Evolutionary conservation across 306 rosid species (phyloP).

Genomic region (Trifolium dubium): DNA sequence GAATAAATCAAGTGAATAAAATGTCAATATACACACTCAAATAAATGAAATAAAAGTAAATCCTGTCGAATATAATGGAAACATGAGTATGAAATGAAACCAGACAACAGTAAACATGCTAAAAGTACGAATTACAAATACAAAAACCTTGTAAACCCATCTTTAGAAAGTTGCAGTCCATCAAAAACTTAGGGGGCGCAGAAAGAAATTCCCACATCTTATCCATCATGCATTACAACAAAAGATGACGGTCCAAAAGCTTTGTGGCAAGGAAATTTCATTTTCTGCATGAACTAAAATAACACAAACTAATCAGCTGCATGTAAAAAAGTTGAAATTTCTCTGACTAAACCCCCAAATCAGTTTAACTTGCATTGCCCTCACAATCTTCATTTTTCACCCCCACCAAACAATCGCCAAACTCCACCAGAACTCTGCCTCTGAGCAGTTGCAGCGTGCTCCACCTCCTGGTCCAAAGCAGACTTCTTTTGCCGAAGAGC

Average conservation of each 20-base stretch:
- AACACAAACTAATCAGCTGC: constrained; percentile 34
- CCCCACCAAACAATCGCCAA: constrained; percentile 81
- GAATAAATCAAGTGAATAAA: constrained; percentile 2
- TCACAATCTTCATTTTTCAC: constrained; percentile 37
- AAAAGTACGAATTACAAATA: constrained; percentile 30
- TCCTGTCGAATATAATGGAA: constrained; percentile 30
- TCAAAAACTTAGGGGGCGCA: constrained; percentile 27
- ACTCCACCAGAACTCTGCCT: constrained; percentile 86
- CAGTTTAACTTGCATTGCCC: constrained; percentile 33
- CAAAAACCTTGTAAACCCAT: constrained; percentile 34
- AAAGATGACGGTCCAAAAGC: constrained; percentile 31
- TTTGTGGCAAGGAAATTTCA: constrained; percentile 34
- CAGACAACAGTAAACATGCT: constrained; percentile 24
- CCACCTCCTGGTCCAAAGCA: constrained; percentile 71
- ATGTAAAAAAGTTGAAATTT: constrained; percentile 22
- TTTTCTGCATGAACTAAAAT: constrained; percentile 36
- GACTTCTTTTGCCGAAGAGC: constrained; percentile 82
- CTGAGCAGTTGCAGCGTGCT: constrained; percentile 65
- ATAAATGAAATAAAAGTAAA: constrained; percentile 33
- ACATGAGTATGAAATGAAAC: constrained; percentile 30
- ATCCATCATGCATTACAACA: constrained; percentile 40
- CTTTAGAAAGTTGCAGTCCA: constrained; percentile 39
- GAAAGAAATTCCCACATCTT: constrained; percentile 34
- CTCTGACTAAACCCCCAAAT: constrained; percentile 33
- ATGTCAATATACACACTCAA: constrained; percentile 33